These are phyloP conservation scores for Vitis hybrid DNA, from an alignment of 177 flowering plant genomes.

Conservation along the genomic window DNA sequence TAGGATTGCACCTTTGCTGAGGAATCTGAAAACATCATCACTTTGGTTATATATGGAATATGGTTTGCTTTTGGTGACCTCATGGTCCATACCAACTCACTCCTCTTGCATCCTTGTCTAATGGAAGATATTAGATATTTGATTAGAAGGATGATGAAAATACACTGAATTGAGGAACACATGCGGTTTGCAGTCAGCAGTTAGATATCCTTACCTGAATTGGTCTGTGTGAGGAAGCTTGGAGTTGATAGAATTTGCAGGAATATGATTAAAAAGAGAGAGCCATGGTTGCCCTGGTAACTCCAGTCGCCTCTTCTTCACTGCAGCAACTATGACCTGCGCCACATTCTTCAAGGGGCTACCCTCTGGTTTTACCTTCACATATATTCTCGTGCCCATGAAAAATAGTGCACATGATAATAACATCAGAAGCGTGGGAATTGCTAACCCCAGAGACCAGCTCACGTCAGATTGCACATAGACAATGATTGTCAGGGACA, in stretches of 20 bases:
- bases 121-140: no score
- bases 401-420: constrained; percentile 41
- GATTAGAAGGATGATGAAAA: no score
- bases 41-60: no score
- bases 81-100: no score
- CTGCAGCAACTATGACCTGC: constrained; percentile 47
- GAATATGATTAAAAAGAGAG: constrained; percentile 32
- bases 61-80: no score
- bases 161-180: neutral
- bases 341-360: constrained; percentile 43
- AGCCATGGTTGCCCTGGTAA: constrained; percentile 27
- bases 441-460: constrained; percentile 53
- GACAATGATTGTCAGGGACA: constrained; percentile 51
- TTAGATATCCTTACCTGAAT: neutral
- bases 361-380: constrained; percentile 44
- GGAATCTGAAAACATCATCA: constrained; percentile 24
- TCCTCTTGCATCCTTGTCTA: no score
- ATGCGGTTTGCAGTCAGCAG: neutral
- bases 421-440: constrained; percentile 49
- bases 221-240: neutral
- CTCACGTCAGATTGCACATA: constrained; percentile 54
- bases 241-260: constrained; percentile 35
- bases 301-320: constrained; percentile 42
- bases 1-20: constrained; percentile 56
- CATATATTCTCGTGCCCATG: constrained; percentile 46